phyloP scores from a whole-genome alignment of 257 asterid genomes.

The Przewalskia tangutica region DNA sequence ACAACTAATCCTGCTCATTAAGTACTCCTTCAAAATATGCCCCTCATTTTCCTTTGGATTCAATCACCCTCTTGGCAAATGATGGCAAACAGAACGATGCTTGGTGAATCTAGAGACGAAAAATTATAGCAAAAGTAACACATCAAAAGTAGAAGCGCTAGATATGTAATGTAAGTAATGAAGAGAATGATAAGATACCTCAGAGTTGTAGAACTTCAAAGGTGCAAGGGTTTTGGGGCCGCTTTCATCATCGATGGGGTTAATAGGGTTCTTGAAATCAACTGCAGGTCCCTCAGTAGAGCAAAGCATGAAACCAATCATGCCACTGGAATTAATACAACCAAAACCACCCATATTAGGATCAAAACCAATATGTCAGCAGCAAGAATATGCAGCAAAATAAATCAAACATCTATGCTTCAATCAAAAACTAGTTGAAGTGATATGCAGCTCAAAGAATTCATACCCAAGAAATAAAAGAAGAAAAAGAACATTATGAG shows the following conservation, averaged over 20 bases:
- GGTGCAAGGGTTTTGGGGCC: slow-evolving; percentile 32
- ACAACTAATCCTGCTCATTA: neutral
- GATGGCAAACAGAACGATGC: slow-evolving; percentile 96
- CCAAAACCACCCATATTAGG: neutral
- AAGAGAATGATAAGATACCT: slow-evolving; percentile 29
- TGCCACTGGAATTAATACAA: slow-evolving; percentile 43
- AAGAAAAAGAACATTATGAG: neutral
- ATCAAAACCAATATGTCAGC: neutral
- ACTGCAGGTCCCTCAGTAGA: slow-evolving; percentile 73
- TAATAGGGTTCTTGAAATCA: slow-evolving; percentile 60
- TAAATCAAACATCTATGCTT: neutral
- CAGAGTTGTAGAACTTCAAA: slow-evolving; percentile 69
- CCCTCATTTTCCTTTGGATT: slow-evolving; percentile 37
- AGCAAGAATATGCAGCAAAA: neutral
- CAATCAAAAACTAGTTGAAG: neutral
- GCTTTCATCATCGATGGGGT: slow-evolving; percentile 47
- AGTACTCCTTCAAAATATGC: neutral
- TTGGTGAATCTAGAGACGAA: slow-evolving; percentile 52
- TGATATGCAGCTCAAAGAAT: neutral
- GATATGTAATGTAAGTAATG: neutral
- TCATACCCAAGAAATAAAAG: neutral
- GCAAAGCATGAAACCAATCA: slow-evolving; percentile 83
- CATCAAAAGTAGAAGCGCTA: neutral
- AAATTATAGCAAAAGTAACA: neutral
- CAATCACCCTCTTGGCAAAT: slow-evolving; percentile 78